Percentiles rank a stretch among this genome's conserved stretches.
Conservation (phyloP, 106 monocot genomes). For the Ottelia alismoides region DNA sequence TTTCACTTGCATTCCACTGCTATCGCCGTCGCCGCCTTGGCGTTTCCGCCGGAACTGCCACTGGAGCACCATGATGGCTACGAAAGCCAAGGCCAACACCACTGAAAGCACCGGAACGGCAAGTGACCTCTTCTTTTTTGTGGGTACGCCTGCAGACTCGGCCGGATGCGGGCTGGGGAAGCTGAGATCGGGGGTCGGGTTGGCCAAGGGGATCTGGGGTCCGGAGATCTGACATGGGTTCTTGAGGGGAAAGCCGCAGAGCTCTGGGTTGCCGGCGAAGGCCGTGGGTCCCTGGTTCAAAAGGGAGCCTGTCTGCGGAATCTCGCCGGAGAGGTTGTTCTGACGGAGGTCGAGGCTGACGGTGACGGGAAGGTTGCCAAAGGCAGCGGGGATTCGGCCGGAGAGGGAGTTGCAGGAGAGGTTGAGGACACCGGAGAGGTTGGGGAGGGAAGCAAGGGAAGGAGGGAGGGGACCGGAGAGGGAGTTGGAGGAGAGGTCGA, state of each 20-base stretch:
- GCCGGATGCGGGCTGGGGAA: slow-evolving; percentile 8
- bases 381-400: slow-evolving; percentile 54
- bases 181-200: slow-evolving; percentile 14
- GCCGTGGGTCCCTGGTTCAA: slow-evolving; percentile 93
- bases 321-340: slow-evolving; percentile 77
- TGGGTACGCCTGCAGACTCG: not conserved
- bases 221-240: slow-evolving; percentile 21
- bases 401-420: slow-evolving; percentile 56
- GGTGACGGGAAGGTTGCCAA: slow-evolving; percentile 47
- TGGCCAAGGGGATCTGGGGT: slow-evolving; percentile 15
- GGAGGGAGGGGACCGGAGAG: slow-evolving; percentile 56
- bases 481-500: slow-evolving; percentile 35
- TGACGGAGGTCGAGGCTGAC: slow-evolving; percentile 68
- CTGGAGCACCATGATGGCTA: slow-evolving; percentile 41
- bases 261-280: slow-evolving; percentile 50
- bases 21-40: not conserved
- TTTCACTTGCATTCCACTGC: slow-evolving; percentile 8
- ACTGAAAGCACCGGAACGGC: slow-evolving; percentile 38
- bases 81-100: slow-evolving; percentile 30
- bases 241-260: slow-evolving; percentile 83
- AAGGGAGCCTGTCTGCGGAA: slow-evolving; percentile 71
- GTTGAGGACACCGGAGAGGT: slow-evolving; percentile 61
- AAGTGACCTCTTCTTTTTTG: slow-evolving; percentile 18
- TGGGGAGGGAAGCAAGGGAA: slow-evolving; percentile 35
- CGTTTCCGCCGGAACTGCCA: slow-evolving; percentile 58